Conservation (phyloP, 805 yeast species). For the Yamadazyma ubonensis region DNA sequence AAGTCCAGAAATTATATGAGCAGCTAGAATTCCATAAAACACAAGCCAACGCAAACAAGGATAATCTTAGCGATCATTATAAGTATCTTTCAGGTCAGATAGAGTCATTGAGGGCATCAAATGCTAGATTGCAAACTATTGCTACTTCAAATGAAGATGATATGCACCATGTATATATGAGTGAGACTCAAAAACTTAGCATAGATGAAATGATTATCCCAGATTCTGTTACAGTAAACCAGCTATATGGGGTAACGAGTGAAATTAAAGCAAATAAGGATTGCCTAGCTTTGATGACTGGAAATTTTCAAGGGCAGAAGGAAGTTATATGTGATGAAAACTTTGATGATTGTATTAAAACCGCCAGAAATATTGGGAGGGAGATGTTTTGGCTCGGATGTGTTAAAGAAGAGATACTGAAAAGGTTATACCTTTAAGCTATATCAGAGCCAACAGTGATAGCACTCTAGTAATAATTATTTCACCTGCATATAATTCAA, state of each 20-base stretch:
- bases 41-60: conserved; percentile 37
- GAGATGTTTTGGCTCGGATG: conserved; percentile 44
- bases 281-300: conserved; percentile 55
- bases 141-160: conserved; percentile 25
- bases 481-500: conserved; percentile 8
- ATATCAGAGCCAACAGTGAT: neutral
- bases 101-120: conserved; percentile 21
- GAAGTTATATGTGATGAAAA: conserved; percentile 35
- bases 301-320: conserved; percentile 38
- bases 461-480: neutral
- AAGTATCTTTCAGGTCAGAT: conserved; percentile 28
- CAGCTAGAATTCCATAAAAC: conserved; percentile 35
- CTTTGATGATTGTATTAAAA: conserved; percentile 34
- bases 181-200: conserved; percentile 14
- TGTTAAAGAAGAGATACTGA: conserved; percentile 30
- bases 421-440: conserved; percentile 14
- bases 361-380: conserved; percentile 36
- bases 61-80: conserved; percentile 30
- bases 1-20: conserved; percentile 26
- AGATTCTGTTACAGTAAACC: conserved; percentile 48
- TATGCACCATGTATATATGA: conserved; percentile 18
- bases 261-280: conserved; percentile 74
- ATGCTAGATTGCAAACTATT: conserved; percentile 24
- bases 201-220: conserved; percentile 40
- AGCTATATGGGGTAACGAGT: conserved; percentile 61